phyloP scores from a whole-genome alignment of 2,329 filamentous ascomycete genomes.

The Drechslerella coelobrocha region DNA sequence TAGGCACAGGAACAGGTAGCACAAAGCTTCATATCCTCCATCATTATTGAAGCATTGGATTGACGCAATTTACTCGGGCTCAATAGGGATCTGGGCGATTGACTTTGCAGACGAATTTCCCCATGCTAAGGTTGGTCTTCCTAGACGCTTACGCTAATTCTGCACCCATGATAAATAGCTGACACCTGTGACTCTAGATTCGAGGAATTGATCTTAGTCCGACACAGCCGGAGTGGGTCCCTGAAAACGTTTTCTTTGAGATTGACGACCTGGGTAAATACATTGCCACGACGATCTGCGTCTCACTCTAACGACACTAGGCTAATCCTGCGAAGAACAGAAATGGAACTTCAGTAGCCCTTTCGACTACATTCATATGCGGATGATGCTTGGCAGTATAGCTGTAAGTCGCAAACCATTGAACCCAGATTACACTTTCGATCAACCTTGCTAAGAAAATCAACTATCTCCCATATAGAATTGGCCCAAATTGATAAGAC shows the following conservation, averaged over 20 bases:
- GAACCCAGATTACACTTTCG: not conserved
- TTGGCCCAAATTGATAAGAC: constrained; percentile 39
- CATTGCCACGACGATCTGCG: not conserved
- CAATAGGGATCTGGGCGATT: constrained; percentile 48
- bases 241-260: constrained; percentile 68
- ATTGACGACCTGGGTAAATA: constrained; percentile 65
- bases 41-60: not conserved
- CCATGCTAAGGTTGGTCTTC: constrained; percentile 22
- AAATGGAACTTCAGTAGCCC: constrained; percentile 41
- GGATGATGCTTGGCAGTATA: constrained; percentile 48
- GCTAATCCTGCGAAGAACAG: constrained; percentile 2
- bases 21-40: not conserved
- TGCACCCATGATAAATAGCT: not conserved
- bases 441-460: not conserved
- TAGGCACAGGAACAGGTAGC: constrained; percentile 38
- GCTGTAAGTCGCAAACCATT: constrained; percentile 17
- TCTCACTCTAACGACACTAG: not conserved
- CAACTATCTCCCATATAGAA: constrained; percentile 10
- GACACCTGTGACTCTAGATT: constrained; percentile 14
- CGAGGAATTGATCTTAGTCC: constrained; percentile 58
- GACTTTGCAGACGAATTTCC: constrained; percentile 47
- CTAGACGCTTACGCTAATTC: not conserved
- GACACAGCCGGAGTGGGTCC: constrained; percentile 59
- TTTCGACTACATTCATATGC: constrained; percentile 47
- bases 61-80: not conserved